Evolutionary conservation across 2,329 filamentous ascomycete species (phyloP), one percentile per base, ranked within the genome.

Genomic region (Paracoccidioides lutzii): DNA sequence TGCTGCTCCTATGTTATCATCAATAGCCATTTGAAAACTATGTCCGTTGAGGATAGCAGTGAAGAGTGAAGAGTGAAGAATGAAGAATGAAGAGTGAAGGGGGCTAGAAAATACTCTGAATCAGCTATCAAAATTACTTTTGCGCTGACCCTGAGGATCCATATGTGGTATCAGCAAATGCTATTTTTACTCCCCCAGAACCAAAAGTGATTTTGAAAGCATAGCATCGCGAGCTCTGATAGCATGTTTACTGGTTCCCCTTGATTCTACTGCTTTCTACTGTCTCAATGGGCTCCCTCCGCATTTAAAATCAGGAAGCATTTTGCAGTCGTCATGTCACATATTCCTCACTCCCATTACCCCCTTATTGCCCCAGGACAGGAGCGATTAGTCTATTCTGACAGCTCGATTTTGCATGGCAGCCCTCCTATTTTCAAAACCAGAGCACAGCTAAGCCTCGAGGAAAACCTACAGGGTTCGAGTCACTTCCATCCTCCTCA

Each of bases 381-480:
- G 45, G 59, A 61, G 32, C 56, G 59, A 52, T 37, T 61, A 14
- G 49, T 61, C 10, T 58, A 56, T 50, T 58, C 59, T 48, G 55
- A 59, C 51, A 56, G 53, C 38, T 55, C 56, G 15, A 46, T 60
- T 48, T 55, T 59, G 22, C 58, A 60, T 55, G 60, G 59, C 38
- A 55, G 59, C 41, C 58, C 57, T 37, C 62, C 62, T 42, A 55
- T 64, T 33, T 57, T 61, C 43, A 67, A 64, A 55, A 64, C 64
- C 22, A 60, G 56, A 52, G 66, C 68, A 53, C 61, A 70, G 66
- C 67, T 71, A 68, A 70, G 65, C 42, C 66, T 70, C 61, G 61
- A 66, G 58, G 51, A 63, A 55, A 57, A 59, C 55, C 57, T 71
- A 63, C 69, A 73, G 70, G 64, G 62, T 59, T 56, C 61, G 9